Evolutionary conservation across 2,329 filamentous ascomycete genomes (phyloP).

Genomic region (Fusarium zealandicum): DNA sequence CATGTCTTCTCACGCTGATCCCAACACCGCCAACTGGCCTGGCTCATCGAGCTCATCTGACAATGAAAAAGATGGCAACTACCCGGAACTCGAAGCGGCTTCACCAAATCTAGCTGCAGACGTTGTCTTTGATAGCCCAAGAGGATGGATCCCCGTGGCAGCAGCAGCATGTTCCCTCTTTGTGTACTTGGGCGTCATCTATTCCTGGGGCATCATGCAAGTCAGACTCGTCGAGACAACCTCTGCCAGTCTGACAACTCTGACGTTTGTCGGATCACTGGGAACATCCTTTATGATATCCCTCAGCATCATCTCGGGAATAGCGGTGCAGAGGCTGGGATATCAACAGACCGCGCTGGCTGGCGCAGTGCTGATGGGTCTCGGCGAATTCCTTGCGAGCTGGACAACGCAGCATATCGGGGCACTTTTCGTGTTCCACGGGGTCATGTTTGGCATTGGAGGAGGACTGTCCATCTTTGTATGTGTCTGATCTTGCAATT

Average conservation of each 20-base stretch:
- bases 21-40: not conserved
- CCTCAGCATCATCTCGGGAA: constrained; percentile 30
- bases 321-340: constrained; percentile 32
- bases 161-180: constrained; percentile 38
- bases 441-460: constrained; percentile 39
- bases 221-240: constrained; percentile 39
- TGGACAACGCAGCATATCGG: constrained; percentile 37
- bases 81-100: no score
- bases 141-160: constrained; percentile 29
- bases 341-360: constrained; percentile 36
- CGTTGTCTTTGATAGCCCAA: constrained; percentile 21
- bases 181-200: constrained; percentile 43
- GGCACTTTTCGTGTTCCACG: constrained; percentile 39
- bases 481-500: no score
- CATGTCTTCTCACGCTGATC: not conserved
- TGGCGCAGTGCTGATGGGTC: constrained; percentile 39
- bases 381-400: constrained; percentile 42
- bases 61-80: constrained; percentile 23
- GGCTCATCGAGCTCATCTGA: constrained; percentile 11
- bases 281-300: constrained; percentile 41
- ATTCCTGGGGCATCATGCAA: constrained; percentile 45
- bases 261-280: constrained; percentile 43
- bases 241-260: constrained; percentile 34
- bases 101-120: not conserved
- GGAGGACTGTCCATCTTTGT: constrained; percentile 37